These are phyloP conservation scores for Entomortierella beljakovae DNA, from an alignment of 192 early-diverging fungal genomes.

Conservation along the genomic window DNA sequence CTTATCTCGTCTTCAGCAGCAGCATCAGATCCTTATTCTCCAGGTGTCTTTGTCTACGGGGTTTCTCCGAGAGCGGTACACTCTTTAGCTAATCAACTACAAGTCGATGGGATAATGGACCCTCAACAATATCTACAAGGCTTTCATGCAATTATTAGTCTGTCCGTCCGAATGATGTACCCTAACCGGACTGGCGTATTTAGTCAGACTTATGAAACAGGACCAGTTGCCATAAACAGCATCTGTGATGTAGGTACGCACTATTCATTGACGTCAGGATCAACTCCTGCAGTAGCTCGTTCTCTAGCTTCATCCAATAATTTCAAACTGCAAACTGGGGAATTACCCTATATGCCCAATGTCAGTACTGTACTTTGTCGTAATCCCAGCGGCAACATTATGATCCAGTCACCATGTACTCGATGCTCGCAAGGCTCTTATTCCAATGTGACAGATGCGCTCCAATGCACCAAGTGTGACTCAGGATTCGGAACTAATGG, in stretches of 20 bases:
- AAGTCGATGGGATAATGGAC: constrained; percentile 29
- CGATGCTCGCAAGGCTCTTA: constrained; percentile 14
- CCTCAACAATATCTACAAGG: constrained; percentile 45
- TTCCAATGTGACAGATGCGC: constrained; percentile 21
- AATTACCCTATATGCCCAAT: not conserved
- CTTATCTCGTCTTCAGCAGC: constrained; percentile 5
- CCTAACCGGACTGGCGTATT: constrained; percentile 26
- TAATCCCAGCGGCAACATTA: constrained; percentile 11
- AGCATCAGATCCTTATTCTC: constrained; percentile 24
- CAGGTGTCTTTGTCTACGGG: constrained; percentile 39
- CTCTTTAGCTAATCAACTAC: constrained; percentile 19
- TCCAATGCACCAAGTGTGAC: constrained; percentile 7
- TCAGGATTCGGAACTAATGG: constrained; percentile 21
- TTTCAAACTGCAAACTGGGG: not conserved
- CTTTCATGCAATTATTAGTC: constrained; percentile 29
- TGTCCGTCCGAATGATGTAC: constrained; percentile 41
- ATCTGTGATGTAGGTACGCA: constrained; percentile 22
- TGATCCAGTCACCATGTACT: constrained; percentile 24
- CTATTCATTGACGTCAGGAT: constrained; percentile 7
- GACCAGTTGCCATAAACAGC: constrained; percentile 18
- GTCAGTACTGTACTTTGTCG: constrained; percentile 23
- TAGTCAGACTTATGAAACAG: constrained; percentile 24
- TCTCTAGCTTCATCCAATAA: not conserved
- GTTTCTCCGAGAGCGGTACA: constrained; percentile 21
- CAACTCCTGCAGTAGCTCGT: not conserved